phyloP scores from a whole-genome alignment of 75 land plant species.

The Selaginella moellendorffii region DNA sequence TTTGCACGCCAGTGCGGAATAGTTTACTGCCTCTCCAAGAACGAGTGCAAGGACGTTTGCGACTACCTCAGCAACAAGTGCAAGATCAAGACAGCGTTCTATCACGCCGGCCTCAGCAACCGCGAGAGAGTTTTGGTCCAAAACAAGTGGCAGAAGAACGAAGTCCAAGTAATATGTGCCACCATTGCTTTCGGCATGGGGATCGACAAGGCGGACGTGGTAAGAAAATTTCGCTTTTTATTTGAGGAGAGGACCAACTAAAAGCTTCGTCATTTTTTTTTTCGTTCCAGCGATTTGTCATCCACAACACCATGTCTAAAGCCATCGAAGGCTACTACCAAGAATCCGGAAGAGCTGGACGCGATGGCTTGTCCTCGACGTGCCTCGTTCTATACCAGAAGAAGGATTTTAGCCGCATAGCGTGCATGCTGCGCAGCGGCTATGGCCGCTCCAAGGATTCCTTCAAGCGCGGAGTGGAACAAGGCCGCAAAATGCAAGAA shows the following conservation, averaged over 20 bases:
- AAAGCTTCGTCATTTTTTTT: neutral
- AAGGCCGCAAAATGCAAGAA: conserved; percentile 61
- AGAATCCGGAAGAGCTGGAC: conserved; percentile 89
- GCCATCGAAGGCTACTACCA: conserved; percentile 90
- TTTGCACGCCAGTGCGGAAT: conserved; percentile 52
- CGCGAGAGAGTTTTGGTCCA: conserved; percentile 49
- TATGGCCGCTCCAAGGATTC: conserved; percentile 29
- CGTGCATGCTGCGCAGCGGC: conserved; percentile 58
- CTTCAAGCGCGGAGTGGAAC: conserved; percentile 51
- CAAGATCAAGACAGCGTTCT: conserved; percentile 43
- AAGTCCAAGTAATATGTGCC: conserved; percentile 66
- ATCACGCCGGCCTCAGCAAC: conserved; percentile 66
- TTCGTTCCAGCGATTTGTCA: conserved; percentile 57
- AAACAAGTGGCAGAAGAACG: conserved; percentile 52
- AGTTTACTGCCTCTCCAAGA: conserved; percentile 76
- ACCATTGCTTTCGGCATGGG: conserved; percentile 97
- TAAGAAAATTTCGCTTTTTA: conserved; percentile 23
- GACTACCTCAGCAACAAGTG: conserved; percentile 40
- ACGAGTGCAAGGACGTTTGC: conserved; percentile 68
- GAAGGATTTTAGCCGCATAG: conserved; percentile 83
- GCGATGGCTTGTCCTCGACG: conserved; percentile 49
- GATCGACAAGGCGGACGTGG: conserved; percentile 80
- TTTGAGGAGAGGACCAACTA: neutral
- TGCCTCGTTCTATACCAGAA: conserved; percentile 66
- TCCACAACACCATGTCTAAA: conserved; percentile 77